Percentiles rank a stretch among this genome's conserved stretches.
Conservation (phyloP, 768 basidiomycete species). For the Omphalotus guepiniiformis region DNA sequence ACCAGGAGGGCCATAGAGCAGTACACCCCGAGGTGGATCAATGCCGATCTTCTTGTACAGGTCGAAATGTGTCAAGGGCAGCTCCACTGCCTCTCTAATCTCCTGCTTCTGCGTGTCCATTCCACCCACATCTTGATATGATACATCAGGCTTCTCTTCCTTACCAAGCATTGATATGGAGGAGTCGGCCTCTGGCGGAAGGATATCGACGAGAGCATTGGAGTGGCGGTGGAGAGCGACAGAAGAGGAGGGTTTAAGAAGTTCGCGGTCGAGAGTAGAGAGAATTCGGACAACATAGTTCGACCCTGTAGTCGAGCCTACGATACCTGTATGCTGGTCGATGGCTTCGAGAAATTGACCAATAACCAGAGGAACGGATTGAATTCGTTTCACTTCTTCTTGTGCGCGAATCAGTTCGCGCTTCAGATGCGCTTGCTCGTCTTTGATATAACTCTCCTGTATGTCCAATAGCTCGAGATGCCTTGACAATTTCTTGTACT, state of each 20-base stretch:
- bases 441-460: slow-evolving; percentile 96
- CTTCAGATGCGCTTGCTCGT: slow-evolving; percentile 96
- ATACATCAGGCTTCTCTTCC: slow-evolving; percentile 93
- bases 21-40: slow-evolving; percentile 94
- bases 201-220: slow-evolving; percentile 95
- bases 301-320: slow-evolving; percentile 95
- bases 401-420: slow-evolving; percentile 97
- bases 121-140: slow-evolving; percentile 93
- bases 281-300: slow-evolving; percentile 98
- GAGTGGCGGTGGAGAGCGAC: slow-evolving; percentile 99
- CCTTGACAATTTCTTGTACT: slow-evolving; percentile 93
- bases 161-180: slow-evolving; percentile 92
- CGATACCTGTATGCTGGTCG: slow-evolving; percentile 95
- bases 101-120: slow-evolving; percentile 99
- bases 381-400: slow-evolving; percentile 99
- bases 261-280: slow-evolving; percentile 93
- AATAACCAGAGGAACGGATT: slow-evolving; percentile 97
- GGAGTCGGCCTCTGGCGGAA: slow-evolving; percentile 98
- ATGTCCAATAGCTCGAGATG: slow-evolving; percentile 95
- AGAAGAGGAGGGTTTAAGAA: slow-evolving; percentile 94
- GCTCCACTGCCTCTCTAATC: slow-evolving; percentile 96
- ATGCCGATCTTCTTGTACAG: slow-evolving; percentile 99
- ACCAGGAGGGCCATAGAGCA: slow-evolving; percentile 97
- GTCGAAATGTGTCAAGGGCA: slow-evolving; percentile 95
- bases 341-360: slow-evolving; percentile 99